Base-by-base conservation (phyloP, 768 basidiomycete genomes). In the Arthromyces matolae region DNA sequence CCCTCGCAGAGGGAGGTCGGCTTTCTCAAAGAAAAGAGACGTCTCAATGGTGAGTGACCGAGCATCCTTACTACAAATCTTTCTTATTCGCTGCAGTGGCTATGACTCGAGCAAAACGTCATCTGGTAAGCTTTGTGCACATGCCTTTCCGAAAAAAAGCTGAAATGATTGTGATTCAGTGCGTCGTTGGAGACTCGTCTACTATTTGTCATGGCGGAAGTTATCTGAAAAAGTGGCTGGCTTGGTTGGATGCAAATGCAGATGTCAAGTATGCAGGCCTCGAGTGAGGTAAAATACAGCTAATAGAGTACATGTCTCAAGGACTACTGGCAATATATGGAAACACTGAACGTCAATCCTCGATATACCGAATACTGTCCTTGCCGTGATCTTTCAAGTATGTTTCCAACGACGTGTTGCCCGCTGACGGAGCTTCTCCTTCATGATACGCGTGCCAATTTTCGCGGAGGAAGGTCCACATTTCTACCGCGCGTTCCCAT, bases 171-270 rank as follows among this genome's bases (percentile, higher is more conserved):
- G 8, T 8, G 16, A 4, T 38, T 14, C 48, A 95, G 91, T 95
- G 93, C 56, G 68, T 99, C 2, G 80, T 99, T 0, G 96, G 96
- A 1, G 96, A 99, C 63, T 94, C 93, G 0, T 86, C 85, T 1
- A 98, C 95, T 0, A 85, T 98, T 3, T 71, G 76, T 25, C 85
- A 94, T 57, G 95, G 95, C 5, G 82, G 89, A 19, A 60, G 72
- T 32, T 98, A 89, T 66, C 67, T 99, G 29, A 91, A 89, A 64
- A 79, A 79, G 51, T 99, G 96, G 96, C 78, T 96, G 56, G 69
- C 72, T 3, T 98, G 93, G 91, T 67, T 98, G 10, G 95, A 98
- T 55, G 73, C 73, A 7, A 82, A 95, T 58, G 93, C 92, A 18
- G 94, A 97, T 61, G 85, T 98, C 14, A 79, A 89, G 55, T 96